phyloP scores from a whole-genome alignment of 768 basidiomycete species.

The Suillus subluteus region DNA sequence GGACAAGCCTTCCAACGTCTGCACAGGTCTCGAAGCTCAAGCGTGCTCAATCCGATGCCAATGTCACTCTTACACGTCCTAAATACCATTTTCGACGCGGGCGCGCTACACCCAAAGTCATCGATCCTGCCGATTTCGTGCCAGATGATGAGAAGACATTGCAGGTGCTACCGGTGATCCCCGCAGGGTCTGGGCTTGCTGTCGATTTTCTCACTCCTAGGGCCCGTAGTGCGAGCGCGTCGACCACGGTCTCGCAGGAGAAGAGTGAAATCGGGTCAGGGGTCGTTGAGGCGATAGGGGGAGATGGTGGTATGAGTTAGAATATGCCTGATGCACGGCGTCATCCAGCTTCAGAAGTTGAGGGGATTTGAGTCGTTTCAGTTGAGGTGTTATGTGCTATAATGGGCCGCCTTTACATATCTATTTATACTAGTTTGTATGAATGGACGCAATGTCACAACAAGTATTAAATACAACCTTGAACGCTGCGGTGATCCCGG shows the following conservation, averaged over 20 bases:
- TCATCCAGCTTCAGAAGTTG: background rate
- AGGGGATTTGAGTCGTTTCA: background rate
- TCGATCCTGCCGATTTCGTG: background rate
- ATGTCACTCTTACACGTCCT: background rate
- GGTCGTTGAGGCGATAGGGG: too few species aligned
- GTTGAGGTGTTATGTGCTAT: background rate
- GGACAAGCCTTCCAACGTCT: background rate
- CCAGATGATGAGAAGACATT: background rate
- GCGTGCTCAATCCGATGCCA: slow-evolving; percentile 2
- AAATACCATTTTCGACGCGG: slow-evolving; percentile 3
- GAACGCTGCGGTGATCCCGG: background rate
- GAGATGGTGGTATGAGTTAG: background rate
- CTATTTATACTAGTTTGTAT: background rate
- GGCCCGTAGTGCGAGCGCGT: slow-evolving; percentile 2
- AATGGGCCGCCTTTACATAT: background rate
- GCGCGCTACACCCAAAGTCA: background rate
- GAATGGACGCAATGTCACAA: background rate
- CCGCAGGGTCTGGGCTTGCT: background rate
- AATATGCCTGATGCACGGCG: background rate
- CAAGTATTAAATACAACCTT: background rate
- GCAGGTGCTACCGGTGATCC: background rate
- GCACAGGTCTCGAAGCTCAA: background rate
- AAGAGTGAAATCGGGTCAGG: background rate
- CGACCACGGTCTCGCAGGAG: background rate
- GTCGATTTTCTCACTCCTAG: slow-evolving; percentile 2